A percentile compares a stretch with the other conserved stretches of the same genome.
Conservation (phyloP, 805 yeast genomes). For the Kodamaea laetipori region DNA sequence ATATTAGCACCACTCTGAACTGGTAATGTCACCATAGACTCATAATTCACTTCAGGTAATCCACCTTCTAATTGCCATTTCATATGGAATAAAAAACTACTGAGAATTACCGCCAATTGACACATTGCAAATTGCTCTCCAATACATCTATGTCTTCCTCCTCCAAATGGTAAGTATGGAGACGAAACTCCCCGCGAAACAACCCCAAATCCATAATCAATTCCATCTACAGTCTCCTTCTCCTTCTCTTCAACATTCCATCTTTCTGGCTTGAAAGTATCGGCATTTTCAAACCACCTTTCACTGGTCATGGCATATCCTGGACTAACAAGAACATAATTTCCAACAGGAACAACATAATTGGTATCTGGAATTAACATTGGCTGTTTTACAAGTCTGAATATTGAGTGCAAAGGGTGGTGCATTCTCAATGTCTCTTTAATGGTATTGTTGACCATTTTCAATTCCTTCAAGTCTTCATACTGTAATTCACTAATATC, state of each 20-base stretch:
- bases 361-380: conserved; percentile 76
- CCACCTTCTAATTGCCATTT: conserved; percentile 39
- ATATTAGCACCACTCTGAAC: conserved; percentile 64
- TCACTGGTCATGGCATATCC: conserved; percentile 85
- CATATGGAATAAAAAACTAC: conserved; percentile 70
- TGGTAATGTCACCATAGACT: conserved; percentile 92
- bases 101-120: conserved; percentile 83
- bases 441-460: conserved; percentile 75
- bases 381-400: conserved; percentile 82
- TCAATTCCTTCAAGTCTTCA: conserved; percentile 80
- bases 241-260: conserved; percentile 52
- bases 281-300: conserved; percentile 76
- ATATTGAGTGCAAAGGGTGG: conserved; percentile 92
- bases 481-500: conserved; percentile 60
- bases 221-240: conserved; percentile 35
- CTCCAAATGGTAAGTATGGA: conserved; percentile 96
- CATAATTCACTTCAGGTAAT: conserved; percentile 72
- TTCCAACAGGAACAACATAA: conserved; percentile 83
- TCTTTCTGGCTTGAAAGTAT: conserved; percentile 77
- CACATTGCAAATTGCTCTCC: conserved; percentile 97
- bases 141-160: conserved; percentile 98
- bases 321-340: conserved; percentile 88
- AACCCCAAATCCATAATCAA: conserved; percentile 94
- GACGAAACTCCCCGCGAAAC: conserved; percentile 93
- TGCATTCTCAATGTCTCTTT: conserved; percentile 95